Conservation (phyloP, 2,329 filamentous ascomycete genomes). For the Venturia effusa region DNA sequence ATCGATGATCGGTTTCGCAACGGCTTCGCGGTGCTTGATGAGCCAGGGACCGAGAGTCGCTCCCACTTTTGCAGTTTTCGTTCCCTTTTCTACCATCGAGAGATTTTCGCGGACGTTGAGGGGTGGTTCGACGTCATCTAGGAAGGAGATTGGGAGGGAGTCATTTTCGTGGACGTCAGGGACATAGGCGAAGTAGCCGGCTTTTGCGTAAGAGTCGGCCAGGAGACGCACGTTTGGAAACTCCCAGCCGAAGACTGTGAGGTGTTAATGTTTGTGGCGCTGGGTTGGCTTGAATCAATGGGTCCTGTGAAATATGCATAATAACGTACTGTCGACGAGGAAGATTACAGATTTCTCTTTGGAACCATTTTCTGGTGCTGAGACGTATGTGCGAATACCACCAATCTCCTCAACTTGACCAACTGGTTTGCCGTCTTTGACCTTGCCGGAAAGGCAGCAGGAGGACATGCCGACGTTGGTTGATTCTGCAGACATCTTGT, state of each 20-base stretch:
- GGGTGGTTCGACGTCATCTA: slow-evolving; percentile 32
- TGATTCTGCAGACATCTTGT: slow-evolving; percentile 13
- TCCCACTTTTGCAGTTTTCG: slow-evolving; percentile 29
- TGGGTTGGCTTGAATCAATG: too few relatives aligned
- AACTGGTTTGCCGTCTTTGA: slow-evolving; percentile 26
- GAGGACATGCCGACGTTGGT: slow-evolving; percentile 29
- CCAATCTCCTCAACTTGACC: slow-evolving; percentile 27
- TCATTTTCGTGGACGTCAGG: slow-evolving; percentile 34
- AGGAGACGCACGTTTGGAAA: slow-evolving; percentile 35
- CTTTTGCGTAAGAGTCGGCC: slow-evolving; percentile 37
- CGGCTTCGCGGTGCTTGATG: slow-evolving; percentile 31
- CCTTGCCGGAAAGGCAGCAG: slow-evolving; percentile 32
- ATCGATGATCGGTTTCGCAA: slow-evolving; percentile 32
- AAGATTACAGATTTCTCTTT: slow-evolving; percentile 36
- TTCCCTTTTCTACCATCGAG: slow-evolving; percentile 28
- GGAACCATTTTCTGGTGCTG: slow-evolving; percentile 30
- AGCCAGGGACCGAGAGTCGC: slow-evolving; percentile 34
- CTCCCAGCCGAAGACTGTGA: slow-evolving; percentile 36
- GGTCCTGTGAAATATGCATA: background rate
- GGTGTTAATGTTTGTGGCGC: slow-evolving; percentile 15
- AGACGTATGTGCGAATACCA: slow-evolving; percentile 31
- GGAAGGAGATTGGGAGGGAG: slow-evolving; percentile 26
- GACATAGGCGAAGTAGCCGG: slow-evolving; percentile 35
- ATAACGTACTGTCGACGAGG: slow-evolving; percentile 30
- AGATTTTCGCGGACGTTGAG: slow-evolving; percentile 28